A percentile compares a stretch with the other conserved stretches of the same genome.
Conservation (phyloP, 345 rosid species). For the Camelina sativa region DNA sequence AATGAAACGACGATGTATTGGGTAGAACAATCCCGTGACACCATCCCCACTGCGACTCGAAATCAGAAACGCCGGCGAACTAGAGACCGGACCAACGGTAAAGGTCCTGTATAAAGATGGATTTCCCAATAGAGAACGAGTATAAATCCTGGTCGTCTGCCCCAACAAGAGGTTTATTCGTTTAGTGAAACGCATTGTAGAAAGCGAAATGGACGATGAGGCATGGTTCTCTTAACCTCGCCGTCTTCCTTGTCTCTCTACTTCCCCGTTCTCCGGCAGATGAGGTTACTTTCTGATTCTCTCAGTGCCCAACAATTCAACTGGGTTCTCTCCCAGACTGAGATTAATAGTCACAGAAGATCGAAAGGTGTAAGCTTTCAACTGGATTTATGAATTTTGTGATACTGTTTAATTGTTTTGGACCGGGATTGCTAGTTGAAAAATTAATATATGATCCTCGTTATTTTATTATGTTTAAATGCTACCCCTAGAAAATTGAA, state of each 20-base stretch:
- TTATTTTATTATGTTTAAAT: too few species aligned
- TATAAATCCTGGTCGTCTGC: conserved; percentile 44
- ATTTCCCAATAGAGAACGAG: conserved; percentile 27
- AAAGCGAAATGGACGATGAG: conserved; percentile 38
- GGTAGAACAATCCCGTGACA: conserved; percentile 24
- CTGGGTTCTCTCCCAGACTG: not conserved
- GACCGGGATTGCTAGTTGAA: not conserved
- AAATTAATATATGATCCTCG: too few species aligned
- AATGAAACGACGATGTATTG: conserved; percentile 48
- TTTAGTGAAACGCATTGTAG: conserved; percentile 58
- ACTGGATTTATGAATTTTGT: conserved; percentile 41
- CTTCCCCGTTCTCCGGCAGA: conserved; percentile 20
- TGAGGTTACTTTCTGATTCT: conserved; percentile 30
- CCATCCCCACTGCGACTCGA: conserved; percentile 16
- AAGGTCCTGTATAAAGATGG: conserved; percentile 23
- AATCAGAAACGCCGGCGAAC: conserved; percentile 35
- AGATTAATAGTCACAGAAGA: not conserved
- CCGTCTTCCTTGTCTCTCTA: conserved; percentile 16
- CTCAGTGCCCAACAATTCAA: not conserved
- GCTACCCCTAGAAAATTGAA: too few species aligned
- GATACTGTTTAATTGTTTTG: not conserved
- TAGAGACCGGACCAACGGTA: conserved; percentile 32
- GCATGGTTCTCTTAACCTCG: conserved; percentile 40
- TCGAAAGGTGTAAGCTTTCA: not conserved
- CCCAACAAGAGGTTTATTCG: conserved; percentile 52